phyloP scores from a whole-genome alignment of 2,329 filamentous ascomycete species.

The Polytolypa hystricis region DNA sequence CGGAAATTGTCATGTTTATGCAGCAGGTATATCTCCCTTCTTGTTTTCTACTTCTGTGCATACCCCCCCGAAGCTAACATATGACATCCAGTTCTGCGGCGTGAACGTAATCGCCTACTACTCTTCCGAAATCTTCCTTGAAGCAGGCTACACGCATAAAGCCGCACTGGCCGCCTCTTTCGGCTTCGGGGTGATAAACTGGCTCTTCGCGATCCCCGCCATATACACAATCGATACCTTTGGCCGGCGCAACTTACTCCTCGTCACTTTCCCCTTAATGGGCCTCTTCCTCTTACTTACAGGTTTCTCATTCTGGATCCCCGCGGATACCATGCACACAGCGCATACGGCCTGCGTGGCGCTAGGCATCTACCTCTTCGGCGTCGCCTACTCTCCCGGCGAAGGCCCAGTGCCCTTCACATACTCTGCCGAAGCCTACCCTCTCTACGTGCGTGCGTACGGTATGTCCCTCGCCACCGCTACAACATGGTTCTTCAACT shows the following conservation, averaged over 20 bases:
- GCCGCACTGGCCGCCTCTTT: slow-evolving; percentile 47
- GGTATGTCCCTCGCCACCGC: slow-evolving; percentile 56
- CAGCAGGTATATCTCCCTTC: slow-evolving; percentile 40
- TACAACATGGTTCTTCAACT: slow-evolving; percentile 49
- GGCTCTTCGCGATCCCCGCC: slow-evolving; percentile 52
- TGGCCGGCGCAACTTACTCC: slow-evolving; percentile 52
- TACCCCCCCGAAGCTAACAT: not conserved
- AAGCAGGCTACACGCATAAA: slow-evolving; percentile 40
- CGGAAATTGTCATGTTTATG: slow-evolving; percentile 56
- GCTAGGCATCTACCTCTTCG: slow-evolving; percentile 35
- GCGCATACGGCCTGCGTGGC: slow-evolving; percentile 33
- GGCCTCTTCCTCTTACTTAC: slow-evolving; percentile 41
- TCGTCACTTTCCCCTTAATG: slow-evolving; percentile 57
- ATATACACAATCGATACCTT: slow-evolving; percentile 59
- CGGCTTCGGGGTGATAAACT: slow-evolving; percentile 53
- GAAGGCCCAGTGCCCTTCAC: slow-evolving; percentile 56
- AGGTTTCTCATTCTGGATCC: slow-evolving; percentile 44
- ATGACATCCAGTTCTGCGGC: slow-evolving; percentile 30
- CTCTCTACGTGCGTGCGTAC: slow-evolving; percentile 50
- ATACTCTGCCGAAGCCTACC: slow-evolving; percentile 57
- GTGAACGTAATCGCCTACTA: slow-evolving; percentile 51
- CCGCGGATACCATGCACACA: slow-evolving; percentile 20
- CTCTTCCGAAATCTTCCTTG: slow-evolving; percentile 48
- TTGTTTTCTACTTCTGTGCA: not conserved
- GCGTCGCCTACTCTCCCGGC: slow-evolving; percentile 42